Conservation (phyloP, 2,329 filamentous ascomycete genomes). For the Neofusicoccum ribis region DNA sequence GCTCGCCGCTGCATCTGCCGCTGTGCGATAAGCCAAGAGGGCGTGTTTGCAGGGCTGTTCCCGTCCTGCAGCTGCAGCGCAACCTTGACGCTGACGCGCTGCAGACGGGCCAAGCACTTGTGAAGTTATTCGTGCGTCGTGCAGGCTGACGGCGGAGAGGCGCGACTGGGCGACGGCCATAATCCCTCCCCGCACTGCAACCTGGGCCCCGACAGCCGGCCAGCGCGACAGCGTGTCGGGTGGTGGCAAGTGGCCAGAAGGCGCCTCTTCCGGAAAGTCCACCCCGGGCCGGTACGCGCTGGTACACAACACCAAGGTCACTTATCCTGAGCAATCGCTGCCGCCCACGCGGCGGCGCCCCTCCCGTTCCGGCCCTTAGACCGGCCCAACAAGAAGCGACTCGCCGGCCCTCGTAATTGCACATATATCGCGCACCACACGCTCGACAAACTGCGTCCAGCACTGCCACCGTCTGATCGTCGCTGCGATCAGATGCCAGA, state of each 20-base stretch:
- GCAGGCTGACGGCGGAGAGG: not conserved
- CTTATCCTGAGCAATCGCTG: not conserved
- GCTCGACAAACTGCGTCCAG: not conserved
- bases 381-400: slow-evolving; percentile 4
- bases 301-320: slow-evolving; percentile 13
- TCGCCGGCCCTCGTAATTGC: not conserved
- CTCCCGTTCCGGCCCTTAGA: slow-evolving; percentile 4
- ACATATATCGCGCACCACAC: slow-evolving; percentile 12
- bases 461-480: slow-evolving; percentile 17
- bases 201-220: not conserved
- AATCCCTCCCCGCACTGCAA: not conserved
- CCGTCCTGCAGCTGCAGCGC: slow-evolving; percentile 8
- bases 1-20: not conserved
- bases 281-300: not conserved
- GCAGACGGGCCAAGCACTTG: not conserved
- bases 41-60: not conserved
- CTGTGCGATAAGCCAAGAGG: not conserved
- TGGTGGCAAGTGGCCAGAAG: slow-evolving; percentile 3
- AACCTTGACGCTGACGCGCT: slow-evolving; percentile 3
- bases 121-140: not conserved
- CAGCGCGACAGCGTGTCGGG: not conserved
- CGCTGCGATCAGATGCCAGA: not conserved
- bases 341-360: not conserved
- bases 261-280: not conserved
- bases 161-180: not conserved